Conservation (phyloP, 148 eudicot genomes). For the Silene latifolia region DNA sequence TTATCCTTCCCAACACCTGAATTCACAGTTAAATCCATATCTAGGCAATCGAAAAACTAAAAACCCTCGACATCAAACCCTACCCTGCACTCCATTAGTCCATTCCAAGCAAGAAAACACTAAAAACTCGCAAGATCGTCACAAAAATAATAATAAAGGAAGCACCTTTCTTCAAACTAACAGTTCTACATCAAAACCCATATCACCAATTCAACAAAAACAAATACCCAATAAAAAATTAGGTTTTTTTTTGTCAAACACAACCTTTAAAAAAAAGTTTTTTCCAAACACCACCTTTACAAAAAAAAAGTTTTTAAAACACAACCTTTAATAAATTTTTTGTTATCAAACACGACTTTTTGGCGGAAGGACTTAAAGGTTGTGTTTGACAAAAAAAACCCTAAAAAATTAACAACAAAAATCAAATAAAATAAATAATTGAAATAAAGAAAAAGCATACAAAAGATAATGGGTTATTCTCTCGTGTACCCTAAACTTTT, state of each 20-base stretch:
- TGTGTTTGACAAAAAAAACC: too few relatives aligned
- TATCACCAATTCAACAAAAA: neutral
- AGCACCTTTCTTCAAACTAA: neutral
- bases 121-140: neutral
- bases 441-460: neutral
- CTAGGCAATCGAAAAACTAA: neutral
- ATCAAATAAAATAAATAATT: neutral
- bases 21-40: too few relatives aligned
- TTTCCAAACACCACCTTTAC: too few relatives aligned
- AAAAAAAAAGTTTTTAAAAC: too few relatives aligned
- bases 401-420: neutral
- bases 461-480: too few relatives aligned
- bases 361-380: too few relatives aligned
- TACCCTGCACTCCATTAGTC: neutral
- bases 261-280: too few relatives aligned
- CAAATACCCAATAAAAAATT: neutral
- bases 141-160: constrained; percentile 4
- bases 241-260: too few relatives aligned
- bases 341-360: too few relatives aligned
- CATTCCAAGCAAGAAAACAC: neutral
- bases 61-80: neutral
- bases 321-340: too few relatives aligned
- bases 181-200: neutral
- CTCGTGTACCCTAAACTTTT: too few relatives aligned
- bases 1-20: too few relatives aligned